A percentile compares a stretch with the other conserved stretches of the same genome.
phyloP scores from a whole-genome alignment of 257 asterid genomes.

The Hygrophila difformis region DNA sequence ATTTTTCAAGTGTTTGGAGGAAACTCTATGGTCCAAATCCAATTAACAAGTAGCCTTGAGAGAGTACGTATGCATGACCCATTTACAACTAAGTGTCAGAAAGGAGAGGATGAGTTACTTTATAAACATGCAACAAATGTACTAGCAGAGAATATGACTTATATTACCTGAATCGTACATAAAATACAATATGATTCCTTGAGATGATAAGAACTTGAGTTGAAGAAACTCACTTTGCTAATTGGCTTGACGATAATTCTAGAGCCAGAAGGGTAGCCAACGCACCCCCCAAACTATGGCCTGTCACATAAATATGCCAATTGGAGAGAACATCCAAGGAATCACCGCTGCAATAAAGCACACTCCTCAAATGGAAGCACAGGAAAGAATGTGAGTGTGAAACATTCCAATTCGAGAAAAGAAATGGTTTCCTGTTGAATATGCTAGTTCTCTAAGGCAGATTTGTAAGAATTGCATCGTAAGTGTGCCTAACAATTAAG shows the following conservation, averaged over 20 bases:
- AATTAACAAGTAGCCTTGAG: neutral
- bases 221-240: constrained; percentile 60
- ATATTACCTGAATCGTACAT: neutral
- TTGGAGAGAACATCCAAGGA: constrained; percentile 31
- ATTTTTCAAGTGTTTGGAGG: no score
- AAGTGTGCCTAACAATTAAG: neutral
- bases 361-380: constrained; percentile 2
- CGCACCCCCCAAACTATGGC: constrained; percentile 99
- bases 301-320: constrained; percentile 93
- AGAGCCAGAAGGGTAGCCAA: constrained; percentile 92
- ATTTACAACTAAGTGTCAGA: neutral
- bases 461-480: neutral
- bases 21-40: no score
- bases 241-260: constrained; percentile 76
- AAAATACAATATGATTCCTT: neutral
- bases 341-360: constrained; percentile 43
- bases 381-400: neutral
- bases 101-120: neutral
- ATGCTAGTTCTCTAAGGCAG: neutral
- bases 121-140: neutral
- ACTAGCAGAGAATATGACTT: neutral
- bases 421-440: neutral
- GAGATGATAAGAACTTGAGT: constrained; percentile 4
- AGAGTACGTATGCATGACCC: no score
- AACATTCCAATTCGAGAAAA: neutral